phyloP scores from a whole-genome alignment of 208 protist genomes.

The Acanthamoeba royreba region DNA sequence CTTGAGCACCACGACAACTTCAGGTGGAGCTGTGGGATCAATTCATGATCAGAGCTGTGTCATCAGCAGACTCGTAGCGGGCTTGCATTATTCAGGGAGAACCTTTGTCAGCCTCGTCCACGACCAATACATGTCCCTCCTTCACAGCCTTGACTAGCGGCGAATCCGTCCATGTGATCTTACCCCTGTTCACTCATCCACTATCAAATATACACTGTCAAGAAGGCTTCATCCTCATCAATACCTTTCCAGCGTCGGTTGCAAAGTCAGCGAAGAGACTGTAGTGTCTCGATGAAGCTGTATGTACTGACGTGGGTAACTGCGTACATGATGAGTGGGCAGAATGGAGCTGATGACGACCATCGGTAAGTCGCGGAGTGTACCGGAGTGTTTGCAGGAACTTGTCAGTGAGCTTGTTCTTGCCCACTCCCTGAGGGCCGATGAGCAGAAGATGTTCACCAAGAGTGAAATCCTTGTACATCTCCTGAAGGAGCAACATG shows the following conservation, averaged over 20 bases:
- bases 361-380: not conserved
- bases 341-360: not conserved
- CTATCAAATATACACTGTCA: not conserved
- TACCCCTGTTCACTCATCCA: conserved; percentile 71
- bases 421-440: conserved; percentile 92
- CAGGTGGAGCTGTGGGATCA: conserved; percentile 79
- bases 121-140: conserved; percentile 88
- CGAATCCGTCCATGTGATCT: conserved; percentile 89
- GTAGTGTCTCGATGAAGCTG: conserved; percentile 91
- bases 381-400: conserved; percentile 83
- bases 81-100: not conserved
- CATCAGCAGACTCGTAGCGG: not conserved
- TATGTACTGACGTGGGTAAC: conserved; percentile 89
- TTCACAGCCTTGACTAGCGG: conserved; percentile 89
- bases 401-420: conserved; percentile 94
- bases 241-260: conserved; percentile 72
- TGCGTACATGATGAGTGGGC: not conserved
- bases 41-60: not conserved
- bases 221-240: too few relatives aligned
- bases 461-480: conserved; percentile 16
- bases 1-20: conserved; percentile 80
- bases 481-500: not conserved
- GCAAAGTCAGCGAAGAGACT: conserved; percentile 89
- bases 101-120: conserved; percentile 93
- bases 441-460: conserved; percentile 88